Evolutionary conservation across 116 monocot genomes (phyloP).

Genomic region (Trichopus zeylanicus): DNA sequence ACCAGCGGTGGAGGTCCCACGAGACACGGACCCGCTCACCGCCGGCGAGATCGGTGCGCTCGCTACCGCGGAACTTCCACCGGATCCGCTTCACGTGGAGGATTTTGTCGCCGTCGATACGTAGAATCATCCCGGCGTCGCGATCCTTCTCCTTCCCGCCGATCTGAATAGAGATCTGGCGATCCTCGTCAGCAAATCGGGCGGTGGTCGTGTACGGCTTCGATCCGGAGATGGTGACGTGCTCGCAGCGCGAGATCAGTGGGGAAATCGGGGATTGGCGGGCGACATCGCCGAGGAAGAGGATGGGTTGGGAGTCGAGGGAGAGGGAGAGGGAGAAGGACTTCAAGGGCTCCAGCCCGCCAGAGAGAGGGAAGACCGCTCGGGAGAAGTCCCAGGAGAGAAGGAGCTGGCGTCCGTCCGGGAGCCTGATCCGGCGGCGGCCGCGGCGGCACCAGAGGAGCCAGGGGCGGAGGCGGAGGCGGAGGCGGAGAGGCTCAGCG

Average conservation of each 20-base stretch:
- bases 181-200: constrained; percentile 30
- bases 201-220: constrained; percentile 38
- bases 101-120: constrained; percentile 36
- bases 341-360: constrained; percentile 1
- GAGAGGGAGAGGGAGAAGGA: constrained; percentile 42
- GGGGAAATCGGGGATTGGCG: constrained; percentile 8
- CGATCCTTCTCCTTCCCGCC: constrained; percentile 7
- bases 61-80: constrained; percentile 72
- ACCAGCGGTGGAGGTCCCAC: constrained; percentile 88
- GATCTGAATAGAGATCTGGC: constrained; percentile 46
- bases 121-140: constrained; percentile 22
- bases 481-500: constrained; percentile 5
- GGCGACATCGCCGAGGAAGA: constrained; percentile 48
- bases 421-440: constrained; percentile 29
- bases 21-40: constrained; percentile 53
- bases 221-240: constrained; percentile 32
- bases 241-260: constrained; percentile 54
- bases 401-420: constrained; percentile 13
- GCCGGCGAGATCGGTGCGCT: constrained; percentile 25
- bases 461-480: constrained; percentile 67
- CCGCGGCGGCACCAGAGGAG: constrained; percentile 75
- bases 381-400: constrained; percentile 73
- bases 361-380: constrained; percentile 34
- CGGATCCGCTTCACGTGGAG: constrained; percentile 41
- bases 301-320: constrained; percentile 45